These are phyloP conservation scores for Pythium volutum DNA, from an alignment of 352 stramenopile species.

Conservation along the genomic window DNA sequence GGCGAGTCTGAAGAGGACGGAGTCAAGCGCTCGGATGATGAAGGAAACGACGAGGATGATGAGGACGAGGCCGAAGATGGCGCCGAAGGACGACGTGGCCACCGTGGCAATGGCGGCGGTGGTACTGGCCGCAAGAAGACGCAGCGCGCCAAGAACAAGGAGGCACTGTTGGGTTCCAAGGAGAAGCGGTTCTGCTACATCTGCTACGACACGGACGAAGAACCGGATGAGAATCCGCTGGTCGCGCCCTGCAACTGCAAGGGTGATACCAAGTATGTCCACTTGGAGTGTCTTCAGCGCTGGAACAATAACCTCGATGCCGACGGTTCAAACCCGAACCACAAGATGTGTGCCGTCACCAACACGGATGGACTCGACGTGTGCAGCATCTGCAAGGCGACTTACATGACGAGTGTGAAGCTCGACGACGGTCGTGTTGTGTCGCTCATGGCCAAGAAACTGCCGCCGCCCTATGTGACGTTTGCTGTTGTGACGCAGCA, in stretches of 20 bases:
- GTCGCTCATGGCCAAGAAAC: conserved; percentile 83
- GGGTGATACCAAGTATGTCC: conserved; percentile 91
- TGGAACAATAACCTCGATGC: conserved; percentile 90
- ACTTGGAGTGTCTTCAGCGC: conserved; percentile 90
- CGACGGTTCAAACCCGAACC: conserved; percentile 73
- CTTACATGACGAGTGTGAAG: conserved; percentile 87
- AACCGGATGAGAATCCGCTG: conserved; percentile 81
- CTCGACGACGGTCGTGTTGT: conserved; percentile 85
- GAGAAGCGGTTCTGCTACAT: conserved; percentile 90
- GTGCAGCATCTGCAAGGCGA: conserved; percentile 91
- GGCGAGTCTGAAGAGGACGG: conserved; percentile 76
- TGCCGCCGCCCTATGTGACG: conserved; percentile 87
- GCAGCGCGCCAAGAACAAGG: conserved; percentile 23
- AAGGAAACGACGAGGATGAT: conserved; percentile 18
- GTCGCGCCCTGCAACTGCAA: conserved; percentile 91
- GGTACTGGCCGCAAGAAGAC: conserved; percentile 18
- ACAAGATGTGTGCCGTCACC: conserved; percentile 87
- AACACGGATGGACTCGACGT: conserved; percentile 87
- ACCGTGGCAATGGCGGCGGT: background rate
- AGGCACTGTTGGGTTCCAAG: conserved; percentile 40
- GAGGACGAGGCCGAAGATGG: conserved; percentile 12
- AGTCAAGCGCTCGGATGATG: conserved; percentile 24
- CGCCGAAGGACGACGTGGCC: background rate
- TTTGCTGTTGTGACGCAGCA: conserved; percentile 91
- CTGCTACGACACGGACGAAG: conserved; percentile 90